phyloP scores from a whole-genome alignment of 441 rosid genomes.

The Mallotus repandus region DNA sequence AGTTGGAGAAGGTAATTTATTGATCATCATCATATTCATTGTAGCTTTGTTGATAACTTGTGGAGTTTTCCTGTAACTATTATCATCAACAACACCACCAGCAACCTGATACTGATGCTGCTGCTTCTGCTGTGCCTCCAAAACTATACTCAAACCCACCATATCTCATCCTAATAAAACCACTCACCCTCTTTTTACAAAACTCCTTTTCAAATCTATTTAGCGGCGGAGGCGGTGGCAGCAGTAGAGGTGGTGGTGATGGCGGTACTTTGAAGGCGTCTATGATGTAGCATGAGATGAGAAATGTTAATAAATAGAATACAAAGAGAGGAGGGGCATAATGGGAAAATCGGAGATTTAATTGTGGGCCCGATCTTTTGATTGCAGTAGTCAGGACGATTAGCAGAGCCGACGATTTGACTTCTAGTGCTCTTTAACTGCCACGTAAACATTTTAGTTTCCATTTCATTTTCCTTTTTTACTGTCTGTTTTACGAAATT shows the following conservation, averaged over 20 bases:
- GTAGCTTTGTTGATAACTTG: conserved; percentile 51
- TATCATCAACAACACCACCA: neutral
- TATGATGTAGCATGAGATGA: neutral
- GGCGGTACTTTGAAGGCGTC: too few relatives aligned
- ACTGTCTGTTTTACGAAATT: neutral
- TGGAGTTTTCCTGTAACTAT: conserved; percentile 30
- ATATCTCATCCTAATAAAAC: conserved; percentile 34
- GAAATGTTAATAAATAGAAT: conserved; percentile 32
- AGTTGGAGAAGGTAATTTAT: conserved; percentile 15
- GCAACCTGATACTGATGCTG: neutral
- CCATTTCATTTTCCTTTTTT: conserved; percentile 16
- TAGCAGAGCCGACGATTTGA: conserved; percentile 50
- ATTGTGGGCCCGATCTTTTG: too few relatives aligned
- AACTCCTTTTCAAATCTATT: too few relatives aligned
- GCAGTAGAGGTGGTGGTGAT: neutral
- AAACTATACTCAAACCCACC: conserved; percentile 79
- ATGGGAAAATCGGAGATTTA: conserved; percentile 12
- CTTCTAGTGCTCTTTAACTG: conserved; percentile 48
- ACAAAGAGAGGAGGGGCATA: conserved; percentile 4
- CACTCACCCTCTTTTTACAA: neutral
- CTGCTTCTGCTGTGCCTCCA: conserved; percentile 44
- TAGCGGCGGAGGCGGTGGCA: neutral
- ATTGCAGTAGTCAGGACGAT: conserved; percentile 36
- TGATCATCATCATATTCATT: conserved; percentile 26
- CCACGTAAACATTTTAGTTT: conserved; percentile 54